Conservation (phyloP, 768 basidiomycete species). For the Chalciporus pseudorubinellus region DNA sequence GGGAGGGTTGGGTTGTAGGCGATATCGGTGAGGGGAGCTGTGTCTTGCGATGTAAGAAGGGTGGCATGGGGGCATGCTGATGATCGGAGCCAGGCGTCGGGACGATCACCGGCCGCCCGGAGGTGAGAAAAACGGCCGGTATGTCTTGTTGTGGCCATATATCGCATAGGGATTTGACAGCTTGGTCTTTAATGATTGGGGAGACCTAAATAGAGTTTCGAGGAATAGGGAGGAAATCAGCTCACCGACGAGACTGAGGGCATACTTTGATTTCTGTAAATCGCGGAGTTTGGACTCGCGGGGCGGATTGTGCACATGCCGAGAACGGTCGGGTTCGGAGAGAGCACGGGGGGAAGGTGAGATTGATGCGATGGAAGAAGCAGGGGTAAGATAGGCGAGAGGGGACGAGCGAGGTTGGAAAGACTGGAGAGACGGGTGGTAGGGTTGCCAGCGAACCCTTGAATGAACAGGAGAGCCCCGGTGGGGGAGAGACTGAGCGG, state of each 20-base stretch:
- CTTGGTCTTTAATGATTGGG: constrained; percentile 55
- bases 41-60: constrained; percentile 27
- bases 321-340: constrained; percentile 35
- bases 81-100: constrained; percentile 13
- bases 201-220: constrained; percentile 9
- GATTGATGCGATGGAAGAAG: constrained; percentile 50
- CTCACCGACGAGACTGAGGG: constrained; percentile 69
- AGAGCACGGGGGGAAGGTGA: constrained; percentile 38
- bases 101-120: constrained; percentile 27
- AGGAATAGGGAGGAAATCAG: constrained; percentile 7
- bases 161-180: constrained; percentile 72
- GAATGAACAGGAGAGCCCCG: constrained; percentile 68
- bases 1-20: constrained; percentile 42
- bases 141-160: constrained; percentile 81
- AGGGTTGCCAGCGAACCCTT: constrained; percentile 81
- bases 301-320: constrained; percentile 33
- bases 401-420: constrained; percentile 37
- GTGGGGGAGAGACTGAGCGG: constrained; percentile 59
- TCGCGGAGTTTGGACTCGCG: constrained; percentile 39
- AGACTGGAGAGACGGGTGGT: constrained; percentile 45
- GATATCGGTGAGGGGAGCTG: constrained; percentile 57
- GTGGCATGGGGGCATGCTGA: constrained; percentile 1
- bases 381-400: constrained; percentile 54
- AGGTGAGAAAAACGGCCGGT: constrained; percentile 52
- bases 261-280: constrained; percentile 61